phyloP scores from a whole-genome alignment of 1,284 basidiomycete species.

The Taiwanofungus camphoratus region DNA sequence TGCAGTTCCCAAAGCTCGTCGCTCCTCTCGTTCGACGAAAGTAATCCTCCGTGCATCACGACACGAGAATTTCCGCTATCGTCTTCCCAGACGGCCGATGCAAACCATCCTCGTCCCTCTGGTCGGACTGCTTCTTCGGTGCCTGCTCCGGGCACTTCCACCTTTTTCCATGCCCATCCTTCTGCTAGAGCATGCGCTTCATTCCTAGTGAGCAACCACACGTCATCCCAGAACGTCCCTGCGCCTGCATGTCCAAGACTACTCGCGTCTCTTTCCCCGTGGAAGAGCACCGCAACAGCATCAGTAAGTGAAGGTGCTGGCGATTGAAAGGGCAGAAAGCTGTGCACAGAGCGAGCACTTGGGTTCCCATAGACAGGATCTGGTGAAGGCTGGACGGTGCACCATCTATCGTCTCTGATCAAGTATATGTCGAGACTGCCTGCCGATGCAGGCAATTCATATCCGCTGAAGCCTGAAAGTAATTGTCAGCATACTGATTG shows the following conservation, averaged over 20 bases:
- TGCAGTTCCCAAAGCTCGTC: slow-evolving; percentile 23
- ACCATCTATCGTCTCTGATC: slow-evolving; percentile 20
- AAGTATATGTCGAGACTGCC: slow-evolving; percentile 27
- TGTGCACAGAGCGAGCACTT: slow-evolving; percentile 26
- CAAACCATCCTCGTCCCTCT: slow-evolving; percentile 23
- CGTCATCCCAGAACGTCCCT: slow-evolving; percentile 30
- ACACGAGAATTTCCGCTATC: slow-evolving; percentile 14
- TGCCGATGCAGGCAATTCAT: slow-evolving; percentile 24
- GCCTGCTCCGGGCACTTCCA: slow-evolving; percentile 4
- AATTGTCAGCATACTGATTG: neutral
- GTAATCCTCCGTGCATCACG: slow-evolving; percentile 20
- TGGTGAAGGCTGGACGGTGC: slow-evolving; percentile 16
- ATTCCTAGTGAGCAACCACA: slow-evolving; percentile 24
- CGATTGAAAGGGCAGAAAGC: slow-evolving; percentile 19
- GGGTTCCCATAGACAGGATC: slow-evolving; percentile 20
- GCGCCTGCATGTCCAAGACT: slow-evolving; percentile 28
- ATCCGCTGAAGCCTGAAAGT: slow-evolving; percentile 30
- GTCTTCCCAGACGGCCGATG: slow-evolving; percentile 16
- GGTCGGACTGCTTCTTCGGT: slow-evolving; percentile 11
- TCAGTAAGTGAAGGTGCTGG: slow-evolving; percentile 7
- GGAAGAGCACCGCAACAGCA: slow-evolving; percentile 25
- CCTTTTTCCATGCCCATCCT: slow-evolving; percentile 19
- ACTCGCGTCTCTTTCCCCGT: slow-evolving; percentile 30
- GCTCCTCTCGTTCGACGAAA: slow-evolving; percentile 19
- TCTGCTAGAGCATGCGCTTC: slow-evolving; percentile 1